These are phyloP conservation scores for Voacanga thouarsii DNA, from an alignment of 257 asterid genomes.

Conservation along the genomic window DNA sequence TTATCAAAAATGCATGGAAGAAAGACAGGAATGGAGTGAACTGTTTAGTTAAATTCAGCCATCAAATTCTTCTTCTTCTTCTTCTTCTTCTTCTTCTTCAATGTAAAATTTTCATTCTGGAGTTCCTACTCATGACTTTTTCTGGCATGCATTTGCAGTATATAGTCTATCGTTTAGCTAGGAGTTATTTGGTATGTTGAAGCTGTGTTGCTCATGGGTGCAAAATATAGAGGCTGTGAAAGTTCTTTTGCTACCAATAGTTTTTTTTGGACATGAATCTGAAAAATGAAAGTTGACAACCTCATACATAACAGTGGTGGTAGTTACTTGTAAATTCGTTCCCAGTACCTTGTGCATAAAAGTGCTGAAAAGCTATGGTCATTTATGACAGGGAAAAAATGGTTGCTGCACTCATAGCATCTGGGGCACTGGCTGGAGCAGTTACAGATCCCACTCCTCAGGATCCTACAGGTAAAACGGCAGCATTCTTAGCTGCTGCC, in stretches of 20 bases:
- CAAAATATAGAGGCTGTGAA: not conserved
- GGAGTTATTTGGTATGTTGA: not conserved
- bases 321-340: not conserved
- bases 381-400: conserved; percentile 72
- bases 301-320: not conserved
- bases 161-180: no score
- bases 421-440: conserved; percentile 92
- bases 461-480: conserved; percentile 77
- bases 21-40: no score
- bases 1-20: no score
- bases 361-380: conserved; percentile 2
- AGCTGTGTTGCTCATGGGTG: not conserved
- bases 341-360: not conserved
- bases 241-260: not conserved
- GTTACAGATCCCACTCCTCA: conserved; percentile 83
- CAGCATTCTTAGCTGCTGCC: conserved; percentile 74
- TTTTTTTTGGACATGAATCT: not conserved
- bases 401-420: conserved; percentile 93
- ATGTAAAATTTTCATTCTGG: not conserved
- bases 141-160: no score
- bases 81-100: no score
- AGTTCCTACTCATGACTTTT: not conserved
- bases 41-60: no score
- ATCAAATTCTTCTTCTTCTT: no score
- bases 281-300: not conserved